A percentile compares a stretch with the other conserved stretches of the same genome.
Conservation (phyloP, 495 filamentous ascomycete genomes). For the Hypoxylon intermedium region DNA sequence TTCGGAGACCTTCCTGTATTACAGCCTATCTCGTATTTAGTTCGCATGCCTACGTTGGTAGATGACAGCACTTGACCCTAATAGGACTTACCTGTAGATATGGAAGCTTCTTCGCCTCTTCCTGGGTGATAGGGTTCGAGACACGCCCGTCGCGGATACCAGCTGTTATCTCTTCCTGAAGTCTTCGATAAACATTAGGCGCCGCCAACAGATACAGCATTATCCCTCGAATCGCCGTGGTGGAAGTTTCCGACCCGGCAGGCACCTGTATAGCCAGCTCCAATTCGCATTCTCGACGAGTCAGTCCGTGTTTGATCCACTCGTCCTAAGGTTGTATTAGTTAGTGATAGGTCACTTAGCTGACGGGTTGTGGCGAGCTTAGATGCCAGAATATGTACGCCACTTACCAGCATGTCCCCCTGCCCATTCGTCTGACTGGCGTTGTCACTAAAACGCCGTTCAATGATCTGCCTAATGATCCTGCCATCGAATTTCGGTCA, state of each 20-base stretch:
- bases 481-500: conserved; percentile 13
- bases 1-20: conserved; percentile 59
- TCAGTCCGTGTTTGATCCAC: conserved; percentile 46
- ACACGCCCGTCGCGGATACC: conserved; percentile 42
- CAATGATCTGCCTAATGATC: conserved; percentile 44
- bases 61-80: conserved; percentile 30
- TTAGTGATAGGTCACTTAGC: conserved; percentile 39
- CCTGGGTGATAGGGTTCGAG: conserved; percentile 45
- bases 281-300: conserved; percentile 43
- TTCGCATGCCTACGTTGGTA: conserved; percentile 4
- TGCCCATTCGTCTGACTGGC: conserved; percentile 30
- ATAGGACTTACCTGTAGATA: conserved; percentile 49
- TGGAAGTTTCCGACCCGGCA: conserved; percentile 68
- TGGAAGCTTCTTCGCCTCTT: conserved; percentile 50
- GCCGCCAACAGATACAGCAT: conserved; percentile 59
- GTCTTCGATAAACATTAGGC: conserved; percentile 53
- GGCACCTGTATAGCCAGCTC: conserved; percentile 49
- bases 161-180: conserved; percentile 63
- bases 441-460: conserved; percentile 42
- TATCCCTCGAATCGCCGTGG: conserved; percentile 62
- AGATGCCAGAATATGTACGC: conserved; percentile 32
- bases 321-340: conserved; percentile 32
- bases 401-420: conserved; percentile 52
- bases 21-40: conserved; percentile 49
- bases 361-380: conserved; percentile 26